These are phyloP conservation scores for Saccharomycopsis malanga DNA, from an alignment of 805 yeast genomes.

Conservation along the genomic window DNA sequence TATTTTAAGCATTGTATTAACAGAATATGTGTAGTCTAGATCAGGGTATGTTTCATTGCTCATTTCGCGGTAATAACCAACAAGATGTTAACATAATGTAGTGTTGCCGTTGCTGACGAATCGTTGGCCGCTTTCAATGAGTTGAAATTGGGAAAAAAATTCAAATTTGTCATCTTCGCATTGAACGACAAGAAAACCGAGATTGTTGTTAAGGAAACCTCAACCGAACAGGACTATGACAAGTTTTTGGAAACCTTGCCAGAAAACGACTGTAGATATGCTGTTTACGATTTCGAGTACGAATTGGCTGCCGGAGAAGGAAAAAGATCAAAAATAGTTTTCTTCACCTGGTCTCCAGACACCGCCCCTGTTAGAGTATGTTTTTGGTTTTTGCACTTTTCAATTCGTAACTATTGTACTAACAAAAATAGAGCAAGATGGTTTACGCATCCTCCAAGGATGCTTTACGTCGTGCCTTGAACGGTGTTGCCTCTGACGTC, in stretches of 20 bases:
- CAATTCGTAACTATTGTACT: background rate
- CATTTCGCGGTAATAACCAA: background rate
- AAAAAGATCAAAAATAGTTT: constrained; percentile 70
- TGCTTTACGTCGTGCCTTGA: constrained; percentile 93
- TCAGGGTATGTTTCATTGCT: constrained; percentile 19
- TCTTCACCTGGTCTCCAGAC: constrained; percentile 95
- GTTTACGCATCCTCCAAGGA: constrained; percentile 97
- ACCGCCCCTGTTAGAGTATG: constrained; percentile 77
- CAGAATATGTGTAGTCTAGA: constrained; percentile 21
- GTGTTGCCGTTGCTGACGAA: constrained; percentile 85
- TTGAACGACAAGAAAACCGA: constrained; percentile 83
- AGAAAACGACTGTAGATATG: constrained; percentile 94
- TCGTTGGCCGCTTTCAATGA: constrained; percentile 92
- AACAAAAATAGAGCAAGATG: constrained; percentile 61
- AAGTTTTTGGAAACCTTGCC: constrained; percentile 82
- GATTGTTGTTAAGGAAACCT: constrained; percentile 83
- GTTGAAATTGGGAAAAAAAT: constrained; percentile 87
- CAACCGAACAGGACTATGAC: constrained; percentile 72
- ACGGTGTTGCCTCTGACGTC: constrained; percentile 88
- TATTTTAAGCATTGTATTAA: too few species aligned
- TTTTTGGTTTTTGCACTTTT: background rate
- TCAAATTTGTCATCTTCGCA: constrained; percentile 73
- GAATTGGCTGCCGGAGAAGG: constrained; percentile 88
- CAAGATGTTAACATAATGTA: constrained; percentile 24
- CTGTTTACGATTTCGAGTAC: constrained; percentile 94